Base-by-base conservation (phyloP, 805 yeast species). In the Hanseniaspora osmophila region DNA sequence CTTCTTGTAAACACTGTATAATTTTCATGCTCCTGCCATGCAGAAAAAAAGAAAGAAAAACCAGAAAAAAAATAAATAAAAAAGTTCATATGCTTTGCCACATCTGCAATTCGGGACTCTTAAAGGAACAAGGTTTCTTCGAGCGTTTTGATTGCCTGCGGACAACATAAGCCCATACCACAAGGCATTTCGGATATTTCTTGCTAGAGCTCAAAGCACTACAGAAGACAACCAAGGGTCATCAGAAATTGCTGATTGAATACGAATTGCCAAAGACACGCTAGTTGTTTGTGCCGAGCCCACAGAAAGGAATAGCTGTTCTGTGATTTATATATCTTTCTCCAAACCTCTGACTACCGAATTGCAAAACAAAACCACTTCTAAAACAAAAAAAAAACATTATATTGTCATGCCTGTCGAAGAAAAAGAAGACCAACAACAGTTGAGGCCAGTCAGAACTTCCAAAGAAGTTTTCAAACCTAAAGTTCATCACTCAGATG, bases 371-470 rank as follows among this genome's bases (percentile, higher is more conserved):
- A 35, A 35, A 9, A 9, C 16, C 11, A 35, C 5, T 35, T 5
- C 4, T 10, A 35, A 9, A 10, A 10, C n/a, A 35, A n/a, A n/a
- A 35, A 35, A 4, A 27, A 32, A 39, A n/a, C n/a, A 4, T 22
- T 22, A 5, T 22, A 5, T 22, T 4, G 27, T 10, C n/a, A 44
- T 40, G 39, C 15, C 27, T n/a, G 32, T n/a, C 10, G 18, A 39
- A 16, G 44, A 44, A 35, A 12, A 37, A 19, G 38, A 16, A 30
- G 38, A 37, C 27, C 27, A 22, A 7, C 27, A 22, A 19, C 19
- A 22, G 3, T 16, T 44, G 32, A 39, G 22, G 5, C 46, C 46
- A n/a, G 35, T 44, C 6, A 44, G 46, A 44, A 44, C 46, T 16
- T 44, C 46, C 5, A 44, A 44, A 30, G 46, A 44, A 44, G 10